Base-by-base conservation (phyloP, 2,329 filamentous ascomycete genomes). In the Delphinella strobiligena region DNA sequence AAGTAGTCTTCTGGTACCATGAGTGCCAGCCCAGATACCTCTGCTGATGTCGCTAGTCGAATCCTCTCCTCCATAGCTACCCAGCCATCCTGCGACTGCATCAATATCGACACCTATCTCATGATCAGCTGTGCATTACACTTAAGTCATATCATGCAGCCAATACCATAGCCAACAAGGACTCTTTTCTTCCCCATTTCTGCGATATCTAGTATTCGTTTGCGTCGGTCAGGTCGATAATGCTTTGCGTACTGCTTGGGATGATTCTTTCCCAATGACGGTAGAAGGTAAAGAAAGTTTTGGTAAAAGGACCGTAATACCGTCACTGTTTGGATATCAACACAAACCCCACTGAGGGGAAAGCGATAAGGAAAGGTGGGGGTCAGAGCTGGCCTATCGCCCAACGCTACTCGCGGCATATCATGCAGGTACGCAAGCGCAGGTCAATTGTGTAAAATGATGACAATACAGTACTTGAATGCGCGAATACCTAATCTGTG, bases 31-130 rank as follows among this genome's bases (percentile, higher is more conserved):
- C 47, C 74, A 85, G 12, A 80, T 54, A 41, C 71, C 45, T 68
- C 80, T 67, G 52, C 73, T 79, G 44, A 85, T 84, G 49, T 85
- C 80, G 52, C 71, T 81, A 1, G 72, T 74, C 5, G 72, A 78
- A 52, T 85, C 79, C 54, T 84, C 73, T 19, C 80, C 79, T 7
- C 78, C 78, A 51, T 86, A 85, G 0, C 75, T 82, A 0, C 80
- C 80, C 0, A 85, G 64, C 81, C 80, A 85, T 4, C 80, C 79
- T 1, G 79, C 73, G 1, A 84, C 76, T 5, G 78, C 80, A 47
- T 85, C 80, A 18, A 85, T 77, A 44, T 85, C 80, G 9, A 85
- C 75, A 2, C 47, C 48, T 43, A 17, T 27, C 5, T 10, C 5
- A 17, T 5, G n/a, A 18, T 40, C 24, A 36, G 32, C 19, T 18